Evolutionary conservation across 1,284 basidiomycete species (phyloP).

Genomic region (Flammula alnicola): DNA sequence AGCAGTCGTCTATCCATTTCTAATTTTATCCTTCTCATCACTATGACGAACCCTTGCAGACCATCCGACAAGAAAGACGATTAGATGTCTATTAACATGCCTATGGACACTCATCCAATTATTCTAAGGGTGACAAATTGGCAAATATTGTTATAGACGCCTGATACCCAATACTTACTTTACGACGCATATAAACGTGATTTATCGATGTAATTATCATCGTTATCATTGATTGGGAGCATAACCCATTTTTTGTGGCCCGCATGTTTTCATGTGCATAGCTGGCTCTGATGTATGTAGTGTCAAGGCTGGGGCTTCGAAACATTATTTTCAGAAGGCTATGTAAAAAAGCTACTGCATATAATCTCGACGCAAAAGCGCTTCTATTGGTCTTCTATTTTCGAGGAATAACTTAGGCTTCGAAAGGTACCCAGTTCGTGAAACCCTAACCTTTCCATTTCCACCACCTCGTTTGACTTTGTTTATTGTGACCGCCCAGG

Average conservation of each 20-base stretch:
- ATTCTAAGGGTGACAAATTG: no score
- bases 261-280: not conserved
- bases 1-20: slow-evolving; percentile 17
- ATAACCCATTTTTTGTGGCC: not conserved
- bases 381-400: no score
- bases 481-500: no score
- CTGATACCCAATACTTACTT: slow-evolving; percentile 17
- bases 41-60: not conserved
- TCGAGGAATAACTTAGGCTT: no score
- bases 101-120: slow-evolving; percentile 1
- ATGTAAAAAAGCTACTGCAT: not conserved
- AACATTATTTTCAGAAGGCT: not conserved
- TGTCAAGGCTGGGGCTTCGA: not conserved
- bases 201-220: slow-evolving; percentile 12
- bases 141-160: slow-evolving; percentile 11
- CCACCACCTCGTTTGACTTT: no score
- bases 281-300: not conserved
- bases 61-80: slow-evolving; percentile 21
- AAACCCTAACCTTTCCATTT: no score
- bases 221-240: not conserved
- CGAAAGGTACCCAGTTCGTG: no score
- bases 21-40: not conserved
- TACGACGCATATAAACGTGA: slow-evolving; percentile 19
- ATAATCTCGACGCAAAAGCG: no score
- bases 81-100: slow-evolving; percentile 13